Percentiles rank a stretch among this genome's conserved stretches.
Evolutionary conservation across 345 rosid genomes (phyloP).

Genomic region (Capsella bursapastoris): DNA sequence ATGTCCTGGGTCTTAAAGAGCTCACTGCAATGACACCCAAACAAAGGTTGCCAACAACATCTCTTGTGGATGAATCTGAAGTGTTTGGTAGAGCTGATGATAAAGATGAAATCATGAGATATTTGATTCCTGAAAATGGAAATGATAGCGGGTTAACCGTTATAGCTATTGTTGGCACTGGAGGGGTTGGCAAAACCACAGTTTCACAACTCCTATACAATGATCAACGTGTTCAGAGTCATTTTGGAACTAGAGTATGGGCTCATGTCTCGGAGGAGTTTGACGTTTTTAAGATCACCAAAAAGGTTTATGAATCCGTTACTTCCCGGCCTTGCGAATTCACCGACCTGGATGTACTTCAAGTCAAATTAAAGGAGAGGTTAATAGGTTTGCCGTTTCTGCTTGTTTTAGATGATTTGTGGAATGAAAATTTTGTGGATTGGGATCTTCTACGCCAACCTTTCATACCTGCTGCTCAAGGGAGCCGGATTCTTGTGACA

Average conservation of each 20-base stretch:
- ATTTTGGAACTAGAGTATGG: slow-evolving; percentile 44
- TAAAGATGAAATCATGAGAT: slow-evolving; percentile 33
- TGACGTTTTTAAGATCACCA: slow-evolving; percentile 49
- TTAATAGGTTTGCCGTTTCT: slow-evolving; percentile 39
- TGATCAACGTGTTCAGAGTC: slow-evolving; percentile 30
- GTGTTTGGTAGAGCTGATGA: slow-evolving; percentile 47
- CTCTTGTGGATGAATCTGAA: slow-evolving; percentile 42
- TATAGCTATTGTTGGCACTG: slow-evolving; percentile 47
- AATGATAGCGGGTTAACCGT: slow-evolving; percentile 2
- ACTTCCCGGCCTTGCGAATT: slow-evolving; percentile 37
- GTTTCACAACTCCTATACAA: slow-evolving; percentile 50
- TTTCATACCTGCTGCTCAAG: slow-evolving; percentile 36
- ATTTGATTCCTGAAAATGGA: slow-evolving; percentile 40
- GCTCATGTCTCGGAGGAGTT: slow-evolving; percentile 52
- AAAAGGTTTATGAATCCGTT: slow-evolving; percentile 44
- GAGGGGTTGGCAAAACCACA: slow-evolving; percentile 54
- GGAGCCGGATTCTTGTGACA: slow-evolving; percentile 51
- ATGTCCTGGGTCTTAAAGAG: slow-evolving; percentile 39
- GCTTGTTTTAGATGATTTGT: slow-evolving; percentile 50
- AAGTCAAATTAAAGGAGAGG: slow-evolving; percentile 44
- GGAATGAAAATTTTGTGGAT: slow-evolving; percentile 43
- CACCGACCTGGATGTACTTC: slow-evolving; percentile 47
- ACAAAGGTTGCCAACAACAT: slow-evolving; percentile 42
- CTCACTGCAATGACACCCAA: slow-evolving; percentile 18
- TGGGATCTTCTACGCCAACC: slow-evolving; percentile 47